phyloP scores from a whole-genome alignment of 2,329 filamentous ascomycete genomes.

The Neoascochyta sp. region DNA sequence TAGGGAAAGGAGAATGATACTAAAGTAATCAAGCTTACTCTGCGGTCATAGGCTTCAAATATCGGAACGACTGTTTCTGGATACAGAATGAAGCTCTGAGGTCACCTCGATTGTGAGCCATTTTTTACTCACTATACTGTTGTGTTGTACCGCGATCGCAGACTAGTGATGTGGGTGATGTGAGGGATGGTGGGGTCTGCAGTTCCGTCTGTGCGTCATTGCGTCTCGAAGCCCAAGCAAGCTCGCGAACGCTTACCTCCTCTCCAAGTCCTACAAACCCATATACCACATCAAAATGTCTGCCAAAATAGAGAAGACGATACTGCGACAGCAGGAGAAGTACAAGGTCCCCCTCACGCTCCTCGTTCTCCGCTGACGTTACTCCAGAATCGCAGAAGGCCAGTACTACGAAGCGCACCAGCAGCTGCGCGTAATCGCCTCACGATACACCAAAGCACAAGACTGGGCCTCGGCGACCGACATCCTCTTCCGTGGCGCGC shows the following conservation, averaged over 20 bases:
- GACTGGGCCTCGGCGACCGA: slow-evolving; percentile 85
- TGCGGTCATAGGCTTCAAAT: too few species aligned
- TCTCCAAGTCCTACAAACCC: not conserved
- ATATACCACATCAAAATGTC: too few species aligned
- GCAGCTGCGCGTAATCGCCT: slow-evolving; percentile 91
- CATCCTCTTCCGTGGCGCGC: slow-evolving; percentile 78
- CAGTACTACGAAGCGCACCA: slow-evolving; percentile 98
- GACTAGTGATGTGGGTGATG: too few species aligned
- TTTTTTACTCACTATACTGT: too few species aligned
- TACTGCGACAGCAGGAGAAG: slow-evolving; percentile 75
- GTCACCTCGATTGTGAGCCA: too few species aligned
- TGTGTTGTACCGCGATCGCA: too few species aligned
- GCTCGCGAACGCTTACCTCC: not conserved
- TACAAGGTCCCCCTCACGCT: slow-evolving; percentile 30
- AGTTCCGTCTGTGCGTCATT: slow-evolving; percentile 19
- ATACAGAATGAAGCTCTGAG: too few species aligned
- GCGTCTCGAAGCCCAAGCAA: slow-evolving; percentile 4
- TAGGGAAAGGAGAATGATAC: too few species aligned
- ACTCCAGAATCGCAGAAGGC: slow-evolving; percentile 73
- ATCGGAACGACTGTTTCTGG: too few species aligned
- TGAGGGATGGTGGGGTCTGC: too few species aligned
- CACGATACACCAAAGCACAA: slow-evolving; percentile 83
- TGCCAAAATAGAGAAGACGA: slow-evolving; percentile 65
- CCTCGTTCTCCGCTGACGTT: slow-evolving; percentile 13
- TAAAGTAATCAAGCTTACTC: too few species aligned